These are phyloP conservation scores for Pulveroboletus sp. DNA, from an alignment of 768 basidiomycete species.

Conservation along the genomic window DNA sequence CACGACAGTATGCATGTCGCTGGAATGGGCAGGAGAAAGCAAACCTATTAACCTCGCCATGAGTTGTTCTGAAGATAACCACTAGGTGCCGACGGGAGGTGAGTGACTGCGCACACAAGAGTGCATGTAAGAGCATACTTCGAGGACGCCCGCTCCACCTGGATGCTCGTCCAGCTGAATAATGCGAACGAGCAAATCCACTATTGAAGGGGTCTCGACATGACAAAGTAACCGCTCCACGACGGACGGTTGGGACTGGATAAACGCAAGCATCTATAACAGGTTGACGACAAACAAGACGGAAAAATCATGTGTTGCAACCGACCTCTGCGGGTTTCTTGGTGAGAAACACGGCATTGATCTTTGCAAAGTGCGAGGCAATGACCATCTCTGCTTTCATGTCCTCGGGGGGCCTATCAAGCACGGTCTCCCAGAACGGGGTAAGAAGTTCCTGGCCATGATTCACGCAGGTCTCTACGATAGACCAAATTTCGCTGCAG, in stretches of 20 bases:
- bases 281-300: conserved; percentile 15
- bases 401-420: conserved; percentile 77
- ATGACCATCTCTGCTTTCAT: conserved; percentile 86
- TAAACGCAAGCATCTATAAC: conserved; percentile 86
- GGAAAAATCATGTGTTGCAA: conserved; percentile 15
- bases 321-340: conserved; percentile 89
- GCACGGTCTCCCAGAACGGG: conserved; percentile 90
- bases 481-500: conserved; percentile 93
- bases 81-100: conserved; percentile 48
- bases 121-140: conserved; percentile 58
- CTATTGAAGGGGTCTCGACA: conserved; percentile 86
- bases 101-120: conserved; percentile 28
- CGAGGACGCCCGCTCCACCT: conserved; percentile 77
- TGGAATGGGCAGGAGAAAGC: conserved; percentile 72
- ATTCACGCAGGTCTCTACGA: conserved; percentile 84
- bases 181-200: conserved; percentile 87
- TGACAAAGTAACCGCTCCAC: conserved; percentile 81
- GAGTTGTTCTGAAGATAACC: conserved; percentile 83
- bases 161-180: conserved; percentile 87
- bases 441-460: conserved; percentile 68
- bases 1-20: conserved; percentile 80
- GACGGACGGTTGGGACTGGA: conserved; percentile 77
- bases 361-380: conserved; percentile 92
- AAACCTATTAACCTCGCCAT: conserved; percentile 79
- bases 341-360: conserved; percentile 82